Evolutionary conservation across 2,329 filamentous ascomycete genomes (phyloP), one percentile per base, ranked within the genome.

Genomic region (Colletotrichum sp.): DNA sequence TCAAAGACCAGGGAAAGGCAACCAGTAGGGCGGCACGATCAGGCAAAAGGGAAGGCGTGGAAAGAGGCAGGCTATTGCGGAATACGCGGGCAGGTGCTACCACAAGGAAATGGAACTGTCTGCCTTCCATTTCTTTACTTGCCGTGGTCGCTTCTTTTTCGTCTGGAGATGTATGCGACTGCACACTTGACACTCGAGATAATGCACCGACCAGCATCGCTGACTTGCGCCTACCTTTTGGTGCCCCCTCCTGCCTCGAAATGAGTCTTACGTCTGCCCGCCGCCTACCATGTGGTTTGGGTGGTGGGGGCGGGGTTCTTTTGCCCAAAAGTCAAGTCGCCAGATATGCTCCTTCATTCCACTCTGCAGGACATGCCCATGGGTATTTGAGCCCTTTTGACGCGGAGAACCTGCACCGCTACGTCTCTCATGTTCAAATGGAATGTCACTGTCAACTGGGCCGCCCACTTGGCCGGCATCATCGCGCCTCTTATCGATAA

Each of bases 401-500:
- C 32, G 69, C 39, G 26, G n/a, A 34, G 18, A 32, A 55, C 21
- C 26, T 49, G 30, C 36, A 68, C 26, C 36, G n/a, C 24, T 32
- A 39, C 55, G 39, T 72, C 72, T 39, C 52, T 72, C 55, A 9
- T 52, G 44, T 73, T 44, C 44, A 21, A 64, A 64, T 64, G 74
- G 49, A 65, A 76, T 76, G 74, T 76, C 74, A 76, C 74, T 76
- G 71, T 55, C 59, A 68, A 64, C 57, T 69, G 59, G 64, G 32
- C 52, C 63, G 70, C 71, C 71, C 71, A 73, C 64, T 73, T 66
- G 36, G 32, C 36, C 65, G 30, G 59, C 70, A 69, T 76, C 70
- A 64, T 68, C 55, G 57, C n/a, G 26, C 70, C n/a, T 60, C 70
- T 76, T 76, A 76, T 76, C 74, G 74, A 76, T 76, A 76, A 68